A percentile compares a stretch with the other conserved stretches of the same genome.
Conservation (phyloP, 768 basidiomycete species). For the Amanita pallidorosea region DNA sequence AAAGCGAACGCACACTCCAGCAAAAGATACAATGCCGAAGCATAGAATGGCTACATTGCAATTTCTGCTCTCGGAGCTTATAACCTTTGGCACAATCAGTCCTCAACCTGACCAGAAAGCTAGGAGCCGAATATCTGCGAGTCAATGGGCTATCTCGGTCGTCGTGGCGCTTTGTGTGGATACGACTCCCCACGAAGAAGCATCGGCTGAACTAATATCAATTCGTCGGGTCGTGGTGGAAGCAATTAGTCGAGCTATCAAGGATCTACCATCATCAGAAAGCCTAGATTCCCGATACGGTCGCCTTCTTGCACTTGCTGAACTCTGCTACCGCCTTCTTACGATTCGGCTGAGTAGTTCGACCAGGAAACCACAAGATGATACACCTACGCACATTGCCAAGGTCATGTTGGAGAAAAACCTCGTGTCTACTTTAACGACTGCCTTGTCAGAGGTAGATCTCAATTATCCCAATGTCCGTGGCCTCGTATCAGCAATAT, state of each 20-base stretch:
- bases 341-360: slow-evolving; percentile 60
- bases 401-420: slow-evolving; percentile 99
- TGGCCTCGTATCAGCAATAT: slow-evolving; percentile 73
- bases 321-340: slow-evolving; percentile 81
- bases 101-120: slow-evolving; percentile 45
- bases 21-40: slow-evolving; percentile 55
- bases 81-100: slow-evolving; percentile 66
- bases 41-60: slow-evolving; percentile 58
- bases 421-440: slow-evolving; percentile 83
- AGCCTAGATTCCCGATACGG: slow-evolving; percentile 73
- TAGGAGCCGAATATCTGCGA: slow-evolving; percentile 49
- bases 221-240: slow-evolving; percentile 92
- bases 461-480: slow-evolving; percentile 92
- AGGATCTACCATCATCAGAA: slow-evolving; percentile 57
- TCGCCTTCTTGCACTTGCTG: slow-evolving; percentile 74
- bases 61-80: slow-evolving; percentile 75
- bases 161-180: slow-evolving; percentile 93
- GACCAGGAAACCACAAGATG: slow-evolving; percentile 51
- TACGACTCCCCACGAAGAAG: slow-evolving; percentile 48
- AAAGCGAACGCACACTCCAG: slow-evolving; percentile 45
- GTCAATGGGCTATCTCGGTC: slow-evolving; percentile 84
- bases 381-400: slow-evolving; percentile 83
- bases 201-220: slow-evolving; percentile 65
- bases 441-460: slow-evolving; percentile 84
- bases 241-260: slow-evolving; percentile 75